Percentiles rank a stretch among this genome's conserved stretches.
Evolutionary conservation across 140 eudicot species (phyloP).

Genomic region (Ambrosia hybrid): DNA sequence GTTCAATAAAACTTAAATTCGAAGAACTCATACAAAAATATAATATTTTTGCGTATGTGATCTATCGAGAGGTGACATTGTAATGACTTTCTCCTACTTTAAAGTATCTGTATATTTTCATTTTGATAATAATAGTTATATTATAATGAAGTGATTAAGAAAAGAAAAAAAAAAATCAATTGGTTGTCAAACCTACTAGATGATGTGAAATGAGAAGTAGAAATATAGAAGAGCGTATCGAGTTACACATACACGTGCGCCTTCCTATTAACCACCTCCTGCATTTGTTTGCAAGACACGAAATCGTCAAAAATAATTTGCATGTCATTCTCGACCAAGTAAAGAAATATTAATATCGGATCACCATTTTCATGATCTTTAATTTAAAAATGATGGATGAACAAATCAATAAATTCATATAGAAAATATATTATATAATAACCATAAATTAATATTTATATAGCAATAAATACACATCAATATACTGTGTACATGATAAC

Average conservation of each 20-base stretch:
- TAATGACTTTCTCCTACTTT: no score
- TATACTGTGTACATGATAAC: not conserved
- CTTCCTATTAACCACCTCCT: slow-evolving; percentile 7
- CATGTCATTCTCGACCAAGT: not conserved
- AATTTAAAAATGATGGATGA: not conserved
- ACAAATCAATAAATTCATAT: not conserved
- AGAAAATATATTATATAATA: not conserved
- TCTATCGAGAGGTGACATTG: no score
- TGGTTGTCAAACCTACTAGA: not conserved
- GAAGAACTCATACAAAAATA: no score
- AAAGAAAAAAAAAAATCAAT: not conserved
- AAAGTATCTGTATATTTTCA: no score
- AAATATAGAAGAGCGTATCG: no score
- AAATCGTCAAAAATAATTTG: slow-evolving; percentile 19
- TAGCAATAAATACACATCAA: not conserved
- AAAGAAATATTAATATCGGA: not conserved
- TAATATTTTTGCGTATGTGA: no score
- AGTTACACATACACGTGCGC: slow-evolving; percentile 24
- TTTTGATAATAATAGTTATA: not conserved
- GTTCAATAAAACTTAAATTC: no score
- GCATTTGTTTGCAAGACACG: slow-evolving; percentile 34
- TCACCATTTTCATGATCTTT: no score
- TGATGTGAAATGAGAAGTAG: slow-evolving; percentile 5
- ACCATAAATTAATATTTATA: no score
- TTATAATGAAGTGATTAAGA: not conserved